Evolutionary conservation across 805 yeast species (phyloP).

Genomic region (Candida easanensis): DNA sequence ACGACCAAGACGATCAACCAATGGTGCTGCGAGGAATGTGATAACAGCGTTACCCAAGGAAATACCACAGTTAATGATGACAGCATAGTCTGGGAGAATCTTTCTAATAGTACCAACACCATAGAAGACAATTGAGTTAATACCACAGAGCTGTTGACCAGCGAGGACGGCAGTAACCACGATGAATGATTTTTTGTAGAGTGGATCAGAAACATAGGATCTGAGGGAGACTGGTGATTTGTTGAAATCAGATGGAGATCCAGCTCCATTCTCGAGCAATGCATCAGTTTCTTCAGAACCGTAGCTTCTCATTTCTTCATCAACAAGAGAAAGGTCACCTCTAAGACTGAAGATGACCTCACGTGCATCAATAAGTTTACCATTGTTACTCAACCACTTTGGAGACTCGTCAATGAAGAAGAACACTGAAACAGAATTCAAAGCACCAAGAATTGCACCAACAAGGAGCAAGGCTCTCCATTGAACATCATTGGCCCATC

Average conservation of each 20-base stretch:
- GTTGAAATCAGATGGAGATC: background rate
- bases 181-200: conserved; percentile 54
- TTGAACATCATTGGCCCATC: conserved; percentile 56
- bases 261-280: conserved; percentile 1
- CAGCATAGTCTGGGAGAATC: conserved; percentile 69
- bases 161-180: conserved; percentile 72
- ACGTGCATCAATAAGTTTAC: conserved; percentile 42
- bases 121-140: conserved; percentile 88
- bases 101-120: conserved; percentile 83
- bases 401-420: conserved; percentile 71
- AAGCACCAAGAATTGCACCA: conserved; percentile 53
- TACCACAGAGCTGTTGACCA: conserved; percentile 91
- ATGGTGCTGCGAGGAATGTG: conserved; percentile 69
- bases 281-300: conserved; percentile 4
- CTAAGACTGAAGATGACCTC: conserved; percentile 35
- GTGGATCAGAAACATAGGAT: conserved; percentile 48
- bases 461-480: conserved; percentile 75
- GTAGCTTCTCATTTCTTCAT: conserved; percentile 18
- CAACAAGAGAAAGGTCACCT: conserved; percentile 23
- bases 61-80: conserved; percentile 69
- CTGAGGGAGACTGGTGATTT: conserved; percentile 26
- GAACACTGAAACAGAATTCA: conserved; percentile 41
- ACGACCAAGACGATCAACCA: conserved; percentile 76
- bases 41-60: conserved; percentile 72
- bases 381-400: conserved; percentile 65